These are phyloP conservation scores for Saccharomycopsis microspora DNA, from an alignment of 805 yeast species.

Conservation along the genomic window DNA sequence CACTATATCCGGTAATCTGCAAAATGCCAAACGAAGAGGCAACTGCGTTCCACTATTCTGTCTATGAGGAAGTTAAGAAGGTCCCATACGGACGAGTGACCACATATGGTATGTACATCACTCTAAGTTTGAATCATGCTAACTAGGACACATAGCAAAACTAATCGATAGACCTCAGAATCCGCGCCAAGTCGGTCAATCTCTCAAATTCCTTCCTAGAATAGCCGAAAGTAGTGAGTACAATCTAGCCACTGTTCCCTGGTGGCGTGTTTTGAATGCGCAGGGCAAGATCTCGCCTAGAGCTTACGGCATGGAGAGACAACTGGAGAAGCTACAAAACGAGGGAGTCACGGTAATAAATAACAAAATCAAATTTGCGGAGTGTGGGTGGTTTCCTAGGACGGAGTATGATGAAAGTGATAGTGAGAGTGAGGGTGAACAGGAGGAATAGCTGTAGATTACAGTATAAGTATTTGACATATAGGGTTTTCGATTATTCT, in stretches of 20 bases:
- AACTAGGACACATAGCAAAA: conserved; percentile 52
- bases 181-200: conserved; percentile 65
- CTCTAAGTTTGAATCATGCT: not conserved
- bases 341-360: conserved; percentile 32
- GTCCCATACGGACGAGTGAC: conserved; percentile 59
- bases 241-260: conserved; percentile 37
- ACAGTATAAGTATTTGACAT: not conserved
- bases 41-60: conserved; percentile 47
- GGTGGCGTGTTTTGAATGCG: conserved; percentile 74
- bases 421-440: not conserved
- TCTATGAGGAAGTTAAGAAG: conserved; percentile 38
- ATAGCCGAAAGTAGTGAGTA: conserved; percentile 17
- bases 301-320: conserved; percentile 30
- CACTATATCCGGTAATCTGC: not conserved
- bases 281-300: conserved; percentile 51
- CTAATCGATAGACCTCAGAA: conserved; percentile 50
- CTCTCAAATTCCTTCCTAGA: conserved; percentile 42
- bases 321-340: conserved; percentile 33
- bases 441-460: not conserved
- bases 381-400: conserved; percentile 63
- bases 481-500: too few species aligned
- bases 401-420: conserved; percentile 25
- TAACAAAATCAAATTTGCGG: conserved; percentile 16
- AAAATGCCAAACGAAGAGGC: conserved; percentile 25
- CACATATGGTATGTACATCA: conserved; percentile 40